Base-by-base conservation (phyloP, 805 yeast species). In the Ogataea degrootiae region DNA sequence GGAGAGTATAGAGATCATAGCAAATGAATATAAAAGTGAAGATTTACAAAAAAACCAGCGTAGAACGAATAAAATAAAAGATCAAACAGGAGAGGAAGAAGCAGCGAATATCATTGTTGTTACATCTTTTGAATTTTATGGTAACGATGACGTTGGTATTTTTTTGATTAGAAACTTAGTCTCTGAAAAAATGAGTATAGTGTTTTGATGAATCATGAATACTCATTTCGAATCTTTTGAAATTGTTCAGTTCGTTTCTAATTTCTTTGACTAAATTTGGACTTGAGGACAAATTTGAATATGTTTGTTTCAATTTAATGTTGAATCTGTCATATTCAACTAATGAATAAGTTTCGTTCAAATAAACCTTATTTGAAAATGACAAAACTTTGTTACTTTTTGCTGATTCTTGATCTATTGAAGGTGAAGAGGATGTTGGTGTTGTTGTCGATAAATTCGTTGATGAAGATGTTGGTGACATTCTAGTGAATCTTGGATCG, bases 231-330 rank as follows among this genome's bases (percentile, higher is more conserved):
- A 48, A 52, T 51, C 77, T 73, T 60, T 86, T 86, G 66, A 68
- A 85, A 23, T 71, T 68, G 58, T 86, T 86, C 56, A 86, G 63
- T 59, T 86, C 92, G 37, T 69, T 66, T 61, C 87, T 80, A 54
- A 86, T 80, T 44, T 71, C 73, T 52, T 73, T 74, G 47, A 83
- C 74, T 53, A 75, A 68, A 23, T 63, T 62, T 3, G 82, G 78
- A 47, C 78, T 77, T n/a, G 75, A 65, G 5, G 69, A 64, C 11
- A 63, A 51, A 56, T 73, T 59, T 50, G 77, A 66, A 59, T 74
- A 75, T 5, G 56, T 49, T 63, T 73, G 78, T 34, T 80, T 78
- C 48, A 79, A 74, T 9, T 68, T 69, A 61, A 65, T 71, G 62
- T 73, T 82, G 68, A 68, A 74, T 43, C 88, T 70, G 55, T 79